A percentile compares a stretch with the other conserved stretches of the same genome.
phyloP scores from a whole-genome alignment of 2,329 filamentous ascomycete species.

The Phialophora chinensis region DNA sequence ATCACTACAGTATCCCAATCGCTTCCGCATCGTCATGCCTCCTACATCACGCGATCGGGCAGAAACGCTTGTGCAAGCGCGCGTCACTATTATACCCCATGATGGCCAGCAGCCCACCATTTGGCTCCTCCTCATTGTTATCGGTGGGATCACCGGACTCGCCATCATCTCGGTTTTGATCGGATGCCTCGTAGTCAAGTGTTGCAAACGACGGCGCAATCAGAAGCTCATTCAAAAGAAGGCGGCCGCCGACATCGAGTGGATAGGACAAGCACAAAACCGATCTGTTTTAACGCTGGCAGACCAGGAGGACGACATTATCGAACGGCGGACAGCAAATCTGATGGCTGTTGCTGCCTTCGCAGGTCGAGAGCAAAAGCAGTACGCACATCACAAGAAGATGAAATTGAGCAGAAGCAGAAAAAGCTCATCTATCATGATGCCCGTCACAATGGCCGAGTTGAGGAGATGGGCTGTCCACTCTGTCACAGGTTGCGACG shows the following conservation, averaged over 20 bases:
- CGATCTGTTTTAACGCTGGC: constrained; percentile 3
- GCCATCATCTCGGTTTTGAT: constrained; percentile 10
- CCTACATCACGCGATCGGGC: not conserved
- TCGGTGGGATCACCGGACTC: constrained; percentile 13
- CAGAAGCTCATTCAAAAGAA: constrained; percentile 13
- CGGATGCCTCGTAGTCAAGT: constrained; percentile 16
- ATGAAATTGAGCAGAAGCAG: constrained; percentile 7
- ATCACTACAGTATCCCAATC: not conserved
- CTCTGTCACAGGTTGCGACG: constrained; percentile 8
- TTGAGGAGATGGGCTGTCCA: constrained; percentile 15
- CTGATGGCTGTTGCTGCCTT: constrained; percentile 12
- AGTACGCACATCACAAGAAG: constrained; percentile 6
- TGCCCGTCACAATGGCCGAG: constrained; percentile 13
- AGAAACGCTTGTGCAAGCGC: not conserved
- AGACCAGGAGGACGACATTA: constrained; percentile 10
- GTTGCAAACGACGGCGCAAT: constrained; percentile 11
- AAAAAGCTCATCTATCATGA: constrained; percentile 11
- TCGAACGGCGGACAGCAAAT: constrained; percentile 14
- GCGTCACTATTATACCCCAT: constrained; percentile 3
- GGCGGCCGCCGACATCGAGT: not conserved
- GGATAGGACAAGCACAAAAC: not conserved
- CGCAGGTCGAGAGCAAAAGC: constrained; percentile 4
- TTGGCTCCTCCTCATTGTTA: constrained; percentile 19
- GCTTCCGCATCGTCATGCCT: constrained; percentile 4
- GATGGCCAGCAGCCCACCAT: not conserved